phyloP scores from a whole-genome alignment of 805 yeast species.

The Teunomyces panamensis region DNA sequence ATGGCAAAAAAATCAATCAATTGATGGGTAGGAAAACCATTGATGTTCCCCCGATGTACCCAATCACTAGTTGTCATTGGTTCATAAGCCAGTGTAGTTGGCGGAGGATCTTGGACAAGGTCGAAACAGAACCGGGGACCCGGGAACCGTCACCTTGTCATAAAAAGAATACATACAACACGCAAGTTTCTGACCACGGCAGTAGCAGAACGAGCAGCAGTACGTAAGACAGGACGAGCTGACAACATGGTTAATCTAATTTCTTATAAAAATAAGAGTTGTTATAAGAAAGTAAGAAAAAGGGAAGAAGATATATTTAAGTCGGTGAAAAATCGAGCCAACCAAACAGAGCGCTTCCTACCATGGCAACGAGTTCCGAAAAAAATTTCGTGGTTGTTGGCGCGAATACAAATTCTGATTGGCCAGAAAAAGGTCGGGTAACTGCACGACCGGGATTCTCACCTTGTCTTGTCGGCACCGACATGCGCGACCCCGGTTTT shows the following conservation, averaged over 20 bases:
- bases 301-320: slow-evolving; percentile 9
- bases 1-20: not conserved
- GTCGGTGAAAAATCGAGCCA: slow-evolving; percentile 6
- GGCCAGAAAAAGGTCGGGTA: slow-evolving; percentile 10
- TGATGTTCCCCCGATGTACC: not conserved
- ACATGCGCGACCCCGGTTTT: not conserved
- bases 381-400: slow-evolving; percentile 4
- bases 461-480: not conserved
- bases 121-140: not conserved
- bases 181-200: slow-evolving; percentile 28
- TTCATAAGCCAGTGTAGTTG: not conserved
- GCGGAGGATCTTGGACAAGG: not conserved
- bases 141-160: not conserved
- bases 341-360: slow-evolving; percentile 4
- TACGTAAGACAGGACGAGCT: slow-evolving; percentile 80
- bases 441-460: slow-evolving; percentile 1
- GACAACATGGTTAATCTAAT: slow-evolving; percentile 59
- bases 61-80: not conserved
- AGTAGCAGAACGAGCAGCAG: slow-evolving; percentile 77
- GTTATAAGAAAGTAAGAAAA: slow-evolving; percentile 10
- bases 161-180: slow-evolving; percentile 20
- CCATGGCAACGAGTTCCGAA: slow-evolving; percentile 5
- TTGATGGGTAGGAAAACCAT: not conserved
- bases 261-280: slow-evolving; percentile 16
- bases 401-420: slow-evolving; percentile 8